Conservation (phyloP, 495 filamentous ascomycete genomes). For the Talaromyces proteolyticus region DNA sequence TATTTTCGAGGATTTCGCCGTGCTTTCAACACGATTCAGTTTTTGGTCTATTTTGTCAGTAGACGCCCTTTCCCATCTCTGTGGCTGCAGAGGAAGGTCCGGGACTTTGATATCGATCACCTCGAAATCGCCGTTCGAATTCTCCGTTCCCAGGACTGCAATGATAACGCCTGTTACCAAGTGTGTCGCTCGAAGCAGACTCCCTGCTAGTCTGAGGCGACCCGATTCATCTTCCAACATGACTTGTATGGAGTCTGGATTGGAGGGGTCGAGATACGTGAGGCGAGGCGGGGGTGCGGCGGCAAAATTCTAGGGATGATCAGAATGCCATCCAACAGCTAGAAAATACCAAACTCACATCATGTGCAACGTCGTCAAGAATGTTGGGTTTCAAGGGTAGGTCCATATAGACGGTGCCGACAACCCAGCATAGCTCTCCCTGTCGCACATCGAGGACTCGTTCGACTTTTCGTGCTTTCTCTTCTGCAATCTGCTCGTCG, state of each 20-base stretch:
- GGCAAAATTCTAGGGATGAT: conserved; percentile 63
- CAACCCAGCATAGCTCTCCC: conserved; percentile 92
- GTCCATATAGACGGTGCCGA: conserved; percentile 93
- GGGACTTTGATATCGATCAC: conserved; percentile 85
- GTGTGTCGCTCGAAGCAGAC: conserved; percentile 52
- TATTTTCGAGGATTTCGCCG: conserved; percentile 52
- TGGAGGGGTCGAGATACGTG: conserved; percentile 58
- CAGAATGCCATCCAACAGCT: neutral
- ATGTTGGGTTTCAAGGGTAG: conserved; percentile 97
- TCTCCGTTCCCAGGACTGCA: conserved; percentile 89
- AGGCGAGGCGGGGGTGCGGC: conserved; percentile 71
- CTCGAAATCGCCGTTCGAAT: conserved; percentile 84
- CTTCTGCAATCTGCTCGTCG: conserved; percentile 58
- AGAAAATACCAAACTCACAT: conserved; percentile 48
- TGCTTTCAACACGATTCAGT: conserved; percentile 28
- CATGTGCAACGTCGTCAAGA: conserved; percentile 88
- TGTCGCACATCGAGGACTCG: conserved; percentile 93
- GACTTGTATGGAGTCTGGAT: conserved; percentile 48
- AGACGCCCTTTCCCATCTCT: conserved; percentile 58
- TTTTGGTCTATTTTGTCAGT: conserved; percentile 33
- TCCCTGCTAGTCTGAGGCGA: conserved; percentile 74
- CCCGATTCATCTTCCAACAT: conserved; percentile 97
- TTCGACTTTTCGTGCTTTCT: conserved; percentile 68
- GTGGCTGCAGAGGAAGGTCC: conserved; percentile 74
- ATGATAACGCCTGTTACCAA: conserved; percentile 90